Evolutionary conservation across 164 flowering plant species (phyloP), one percentile per base, ranked within the genome.

Genomic region (Chimonanthus salicifolius): DNA sequence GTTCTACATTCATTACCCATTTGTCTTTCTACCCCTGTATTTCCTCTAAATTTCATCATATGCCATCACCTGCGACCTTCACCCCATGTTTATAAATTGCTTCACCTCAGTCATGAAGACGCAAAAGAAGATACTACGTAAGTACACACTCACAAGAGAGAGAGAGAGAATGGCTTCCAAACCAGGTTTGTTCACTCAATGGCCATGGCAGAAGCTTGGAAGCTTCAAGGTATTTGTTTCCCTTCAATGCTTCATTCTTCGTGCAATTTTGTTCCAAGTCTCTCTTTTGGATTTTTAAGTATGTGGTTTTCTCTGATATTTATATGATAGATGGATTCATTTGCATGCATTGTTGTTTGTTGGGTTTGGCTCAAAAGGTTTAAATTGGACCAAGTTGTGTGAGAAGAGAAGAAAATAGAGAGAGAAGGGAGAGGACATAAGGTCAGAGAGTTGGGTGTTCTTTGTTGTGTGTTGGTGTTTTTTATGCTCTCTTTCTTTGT

Each of bases 161-260:
- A 64, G 8, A n/a, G n/a, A 7, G 7, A 10, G 15, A 8, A 69
- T 69, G 71, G 71, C 71, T 20, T n/a, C 71, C 50, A 69, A 69
- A 33, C 71, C 71, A 10, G 71, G 71, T 45, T 8, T 50, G 45
- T 9, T 69, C 54, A 69, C 71, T 13, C 58, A 69, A 69, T 69
- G 71, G 71, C 71, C 71, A 18, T 69, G 71, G 71, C 58, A 69
- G 16, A 69, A 49, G 71, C 71, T 69, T 7, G 71, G 71, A 49
- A 69, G 10, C 48, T 69, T 69, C 71, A 69, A 69, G 71, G 71
- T 69, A 68, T 69, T 48, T 49, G 4, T 7, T 15, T 33, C 60
- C 43, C 7, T 58, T n/a, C 16, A 43, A 67, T 45, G 44, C 44
- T 67, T 64, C 20, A 9, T 64, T 33, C 67, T 64, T 18, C 67